Evolutionary conservation across 805 yeast genomes (phyloP).

Genomic region (Lipomyces spencermartinsiae): DNA sequence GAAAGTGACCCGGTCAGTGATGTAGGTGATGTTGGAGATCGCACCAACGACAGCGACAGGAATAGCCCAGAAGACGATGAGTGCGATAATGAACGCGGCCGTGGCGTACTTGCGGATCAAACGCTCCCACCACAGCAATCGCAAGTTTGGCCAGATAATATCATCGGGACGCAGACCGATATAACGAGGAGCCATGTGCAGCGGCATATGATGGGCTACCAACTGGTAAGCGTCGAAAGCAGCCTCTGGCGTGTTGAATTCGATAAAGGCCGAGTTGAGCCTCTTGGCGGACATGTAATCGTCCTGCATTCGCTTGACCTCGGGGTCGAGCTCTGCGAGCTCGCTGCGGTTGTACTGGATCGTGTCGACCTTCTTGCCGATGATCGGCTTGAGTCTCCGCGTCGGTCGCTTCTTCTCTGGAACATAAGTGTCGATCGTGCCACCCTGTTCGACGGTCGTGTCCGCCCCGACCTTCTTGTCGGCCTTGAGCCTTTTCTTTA

Average conservation of each 20-base stretch:
- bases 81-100: slow-evolving; percentile 60
- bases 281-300: slow-evolving; percentile 59
- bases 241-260: slow-evolving; percentile 83
- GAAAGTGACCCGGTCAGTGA: slow-evolving; percentile 75
- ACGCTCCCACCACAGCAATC: slow-evolving; percentile 64
- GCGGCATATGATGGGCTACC: slow-evolving; percentile 57
- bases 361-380: slow-evolving; percentile 86
- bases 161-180: slow-evolving; percentile 81
- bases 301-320: slow-evolving; percentile 66
- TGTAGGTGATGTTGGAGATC: slow-evolving; percentile 81
- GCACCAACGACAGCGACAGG: slow-evolving; percentile 98
- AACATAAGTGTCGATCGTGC: slow-evolving; percentile 53
- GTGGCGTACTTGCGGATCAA: slow-evolving; percentile 64
- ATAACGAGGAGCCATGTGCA: slow-evolving; percentile 53
- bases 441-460: slow-evolving; percentile 42
- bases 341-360: slow-evolving; percentile 72
- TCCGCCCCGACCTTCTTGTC: slow-evolving; percentile 60
- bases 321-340: slow-evolving; percentile 70
- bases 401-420: slow-evolving; percentile 80
- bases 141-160: slow-evolving; percentile 79
- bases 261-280: slow-evolving; percentile 83
- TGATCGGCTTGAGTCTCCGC: slow-evolving; percentile 70
- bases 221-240: slow-evolving; percentile 87
- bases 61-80: slow-evolving; percentile 90
- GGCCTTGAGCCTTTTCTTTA: slow-evolving; percentile 66